phyloP scores from a whole-genome alignment of 164 flowering plant genomes.

The Magnolia officinalis region DNA sequence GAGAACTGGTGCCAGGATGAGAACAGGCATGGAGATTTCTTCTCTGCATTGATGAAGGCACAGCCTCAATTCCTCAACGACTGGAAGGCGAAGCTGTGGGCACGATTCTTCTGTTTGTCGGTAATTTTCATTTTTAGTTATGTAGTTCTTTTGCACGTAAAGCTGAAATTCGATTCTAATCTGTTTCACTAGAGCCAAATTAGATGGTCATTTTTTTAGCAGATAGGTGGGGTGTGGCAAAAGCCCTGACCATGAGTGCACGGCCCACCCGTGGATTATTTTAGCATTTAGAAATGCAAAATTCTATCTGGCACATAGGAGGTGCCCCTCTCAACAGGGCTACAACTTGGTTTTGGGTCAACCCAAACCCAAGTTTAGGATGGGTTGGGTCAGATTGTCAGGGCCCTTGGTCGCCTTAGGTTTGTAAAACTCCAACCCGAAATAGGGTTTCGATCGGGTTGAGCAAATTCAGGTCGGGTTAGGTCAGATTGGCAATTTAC shows the following conservation, averaged over 20 bases:
- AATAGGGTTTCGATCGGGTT: background rate
- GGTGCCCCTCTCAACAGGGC: no score
- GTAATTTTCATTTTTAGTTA: slow-evolving; percentile 31
- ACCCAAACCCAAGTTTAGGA: no score
- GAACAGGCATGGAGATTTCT: slow-evolving; percentile 98
- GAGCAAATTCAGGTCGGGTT: no score
- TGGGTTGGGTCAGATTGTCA: no score
- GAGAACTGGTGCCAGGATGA: slow-evolving; percentile 99
- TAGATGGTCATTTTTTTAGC: no score
- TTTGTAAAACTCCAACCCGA: background rate
- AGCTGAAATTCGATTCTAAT: background rate
- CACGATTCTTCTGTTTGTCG: slow-evolving; percentile 95
- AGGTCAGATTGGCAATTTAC: no score
- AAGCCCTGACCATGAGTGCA: no score
- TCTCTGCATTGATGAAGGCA: slow-evolving; percentile 95
- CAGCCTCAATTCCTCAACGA: slow-evolving; percentile 98
- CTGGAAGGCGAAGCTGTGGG: slow-evolving; percentile 96
- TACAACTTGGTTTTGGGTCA: no score
- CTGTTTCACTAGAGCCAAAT: background rate
- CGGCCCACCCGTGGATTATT: no score
- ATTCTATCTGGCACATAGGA: no score
- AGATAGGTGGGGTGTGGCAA: no score
- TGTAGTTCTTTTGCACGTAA: background rate
- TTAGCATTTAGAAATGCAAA: no score
- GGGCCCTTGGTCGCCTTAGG: background rate